phyloP scores from a whole-genome alignment of 352 stramenopile genomes.

The Pythium scleroteichum region DNA sequence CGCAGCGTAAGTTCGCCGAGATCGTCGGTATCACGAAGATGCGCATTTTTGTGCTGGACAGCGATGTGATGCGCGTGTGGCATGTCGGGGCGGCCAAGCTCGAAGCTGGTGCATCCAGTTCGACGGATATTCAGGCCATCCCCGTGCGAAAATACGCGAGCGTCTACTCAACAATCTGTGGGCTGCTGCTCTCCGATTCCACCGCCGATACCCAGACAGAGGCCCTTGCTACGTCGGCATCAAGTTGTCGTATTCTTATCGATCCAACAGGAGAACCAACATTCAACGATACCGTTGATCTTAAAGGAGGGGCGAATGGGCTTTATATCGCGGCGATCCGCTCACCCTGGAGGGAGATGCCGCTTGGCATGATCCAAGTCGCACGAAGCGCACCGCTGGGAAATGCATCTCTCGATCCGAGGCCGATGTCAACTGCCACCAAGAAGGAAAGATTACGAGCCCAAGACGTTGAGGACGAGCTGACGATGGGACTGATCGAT shows the following conservation, averaged over 20 bases:
- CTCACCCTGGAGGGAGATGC: conserved; percentile 45
- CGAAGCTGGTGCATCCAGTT: conserved; percentile 14
- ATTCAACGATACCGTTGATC: conserved; percentile 77
- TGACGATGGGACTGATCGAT: conserved; percentile 56
- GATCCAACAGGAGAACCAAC: conserved; percentile 50
- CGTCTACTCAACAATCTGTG: conserved; percentile 60
- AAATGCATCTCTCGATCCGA: background rate
- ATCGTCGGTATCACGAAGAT: conserved; percentile 68
- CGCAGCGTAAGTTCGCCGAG: conserved; percentile 55
- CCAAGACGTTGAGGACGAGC: conserved; percentile 50
- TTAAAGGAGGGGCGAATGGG: conserved; percentile 50
- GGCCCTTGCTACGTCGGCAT: background rate
- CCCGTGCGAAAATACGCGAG: conserved; percentile 64
- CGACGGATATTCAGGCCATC: conserved; percentile 19
- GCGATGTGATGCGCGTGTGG: conserved; percentile 52
- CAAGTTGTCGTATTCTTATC: conserved; percentile 32
- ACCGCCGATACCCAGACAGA: background rate
- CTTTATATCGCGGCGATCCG: conserved; percentile 62
- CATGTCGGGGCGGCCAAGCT: conserved; percentile 41
- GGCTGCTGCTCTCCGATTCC: conserved; percentile 29
- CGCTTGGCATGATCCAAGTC: conserved; percentile 71
- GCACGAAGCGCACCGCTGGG: conserved; percentile 30
- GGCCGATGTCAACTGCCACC: conserved; percentile 16
- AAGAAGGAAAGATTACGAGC: conserved; percentile 40
- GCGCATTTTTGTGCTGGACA: conserved; percentile 63